Evolutionary conservation across 495 filamentous ascomycete genomes (phyloP).

Genomic region (Aspergillus saccharolyticus): DNA sequence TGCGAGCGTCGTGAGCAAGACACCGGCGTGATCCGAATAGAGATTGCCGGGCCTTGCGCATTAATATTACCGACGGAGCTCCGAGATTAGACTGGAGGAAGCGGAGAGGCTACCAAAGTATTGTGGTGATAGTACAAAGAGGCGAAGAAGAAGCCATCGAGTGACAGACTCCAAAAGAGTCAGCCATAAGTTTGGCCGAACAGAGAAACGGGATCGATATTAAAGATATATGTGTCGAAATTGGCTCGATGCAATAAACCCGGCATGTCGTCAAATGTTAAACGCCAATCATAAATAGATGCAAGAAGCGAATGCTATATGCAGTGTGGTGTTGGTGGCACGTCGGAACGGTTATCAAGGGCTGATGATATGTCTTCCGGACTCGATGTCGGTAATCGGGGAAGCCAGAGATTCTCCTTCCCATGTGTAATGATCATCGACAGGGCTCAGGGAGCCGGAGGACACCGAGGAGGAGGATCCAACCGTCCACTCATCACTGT

Average conservation of each 20-base stretch:
- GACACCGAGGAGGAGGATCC: constrained; percentile 68
- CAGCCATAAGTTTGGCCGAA: background rate
- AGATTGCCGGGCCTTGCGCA: constrained; percentile 25
- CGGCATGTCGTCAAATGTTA: constrained; percentile 38
- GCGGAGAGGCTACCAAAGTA: constrained; percentile 9
- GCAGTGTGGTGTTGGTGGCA: constrained; percentile 17
- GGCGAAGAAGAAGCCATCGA: background rate
- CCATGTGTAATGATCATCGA: constrained; percentile 60
- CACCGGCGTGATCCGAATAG: background rate
- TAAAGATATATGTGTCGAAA: constrained; percentile 43
- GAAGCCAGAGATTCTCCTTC: constrained; percentile 57
- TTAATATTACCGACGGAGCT: constrained; percentile 45
- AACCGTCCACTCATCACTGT: constrained; percentile 69
- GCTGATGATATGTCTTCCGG: constrained; percentile 35
- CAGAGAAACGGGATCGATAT: constrained; percentile 16
- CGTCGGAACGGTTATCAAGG: constrained; percentile 9
- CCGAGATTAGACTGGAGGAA: constrained; percentile 5
- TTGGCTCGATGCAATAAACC: constrained; percentile 43
- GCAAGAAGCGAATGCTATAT: constrained; percentile 27
- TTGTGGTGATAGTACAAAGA: constrained; percentile 28
- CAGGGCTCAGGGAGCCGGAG: constrained; percentile 55
- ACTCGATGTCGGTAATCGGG: constrained; percentile 45
- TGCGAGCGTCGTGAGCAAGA: constrained; percentile 35
- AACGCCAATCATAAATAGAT: constrained; percentile 39
- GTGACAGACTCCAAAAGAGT: background rate